Base-by-base conservation (phyloP, 352 stramenopile species). In the Phytophthora litchii region DNA sequence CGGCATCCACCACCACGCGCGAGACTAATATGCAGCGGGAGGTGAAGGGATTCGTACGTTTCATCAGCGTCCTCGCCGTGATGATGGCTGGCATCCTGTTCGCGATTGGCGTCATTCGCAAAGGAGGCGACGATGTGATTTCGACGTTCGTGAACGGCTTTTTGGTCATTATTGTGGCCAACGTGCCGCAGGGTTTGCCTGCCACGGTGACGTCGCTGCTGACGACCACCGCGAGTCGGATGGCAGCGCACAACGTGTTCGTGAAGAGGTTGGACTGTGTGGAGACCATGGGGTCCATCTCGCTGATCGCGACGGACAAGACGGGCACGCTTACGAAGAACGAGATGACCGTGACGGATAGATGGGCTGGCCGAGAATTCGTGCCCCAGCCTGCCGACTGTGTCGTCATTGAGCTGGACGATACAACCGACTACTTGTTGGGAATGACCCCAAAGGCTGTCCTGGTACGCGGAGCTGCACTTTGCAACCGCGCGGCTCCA, bases 291-390 rank as follows among this genome's bases (percentile, higher is more conserved):
- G 91, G 88, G 3, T 80, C 76, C 21, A 97, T 97, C 70, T 79
- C 75, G 38, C 75, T 97, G 17, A 80, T 98, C 14, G 97, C 91
- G 23, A 96, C 87, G 0, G 94, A 98, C 72, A 98, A 97, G 72
- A 98, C 92, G 2, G 91, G 89, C 19, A 98, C 92, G 38, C 79
- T 97, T 6, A 98, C 94, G 3, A 82, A 79, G 57, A 83, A 81
- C 65, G 69, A 86, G 42, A 80, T 84, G 83, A 76, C 76, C 12
- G 63, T 84, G 23, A 80, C 72, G 2, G 71, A 86, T 42, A 77
- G 60, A 19, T 85, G 72, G 72, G 31, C 56, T 19, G 75, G 60
- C 7, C 35, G 64, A 7, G 60, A 70, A 14, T 81, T 74, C 47
- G 35, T 69, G 0, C 56, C 58, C n/a, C 75, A 84, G 41, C 62